Evolutionary conservation across 208 protist genomes (phyloP).

Genomic region (Perkinsela sp.): DNA sequence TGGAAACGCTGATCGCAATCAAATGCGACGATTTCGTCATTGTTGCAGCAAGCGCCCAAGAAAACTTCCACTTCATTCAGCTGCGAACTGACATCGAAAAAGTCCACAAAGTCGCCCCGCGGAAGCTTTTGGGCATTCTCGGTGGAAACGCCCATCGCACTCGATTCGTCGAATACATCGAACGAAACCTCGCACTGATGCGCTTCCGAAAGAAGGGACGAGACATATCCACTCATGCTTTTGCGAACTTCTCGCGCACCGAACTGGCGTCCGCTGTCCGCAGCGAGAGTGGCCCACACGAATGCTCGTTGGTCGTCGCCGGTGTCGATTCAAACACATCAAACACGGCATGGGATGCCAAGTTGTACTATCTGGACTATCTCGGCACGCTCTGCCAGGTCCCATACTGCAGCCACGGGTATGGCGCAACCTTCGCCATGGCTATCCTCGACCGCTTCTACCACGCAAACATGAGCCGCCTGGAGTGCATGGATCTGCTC

Average conservation of each 20-base stretch:
- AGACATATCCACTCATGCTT: conserved; percentile 28
- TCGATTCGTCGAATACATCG: conserved; percentile 74
- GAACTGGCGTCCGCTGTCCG: conserved; percentile 48
- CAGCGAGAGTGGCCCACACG: conserved; percentile 33
- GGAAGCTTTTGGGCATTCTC: conserved; percentile 57
- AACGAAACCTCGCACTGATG: conserved; percentile 58
- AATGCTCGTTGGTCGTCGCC: conserved; percentile 60
- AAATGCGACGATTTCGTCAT: conserved; percentile 52
- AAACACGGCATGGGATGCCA: conserved; percentile 17
- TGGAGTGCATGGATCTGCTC: conserved; percentile 66
- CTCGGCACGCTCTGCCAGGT: conserved; percentile 61
- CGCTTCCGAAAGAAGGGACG: conserved; percentile 44
- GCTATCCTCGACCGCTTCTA: conserved; percentile 61
- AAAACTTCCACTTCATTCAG: conserved; percentile 68
- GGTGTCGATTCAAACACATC: conserved; percentile 52
- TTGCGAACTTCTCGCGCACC: conserved; percentile 54
- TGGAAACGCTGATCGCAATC: conserved; percentile 49
- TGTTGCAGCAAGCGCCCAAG: conserved; percentile 32
- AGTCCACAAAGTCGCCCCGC: conserved; percentile 42
- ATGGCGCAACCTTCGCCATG: conserved; percentile 60
- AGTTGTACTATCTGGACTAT: conserved; percentile 80
- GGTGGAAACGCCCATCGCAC: conserved; percentile 60
- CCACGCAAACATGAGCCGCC: conserved; percentile 49
- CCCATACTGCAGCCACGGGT: conserved; percentile 69
- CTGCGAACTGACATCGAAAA: conserved; percentile 72